Evolutionary conservation across 1,284 basidiomycete species (phyloP), one percentile per base, ranked within the genome.

Genomic region (Cryptococcus depauperatus): DNA sequence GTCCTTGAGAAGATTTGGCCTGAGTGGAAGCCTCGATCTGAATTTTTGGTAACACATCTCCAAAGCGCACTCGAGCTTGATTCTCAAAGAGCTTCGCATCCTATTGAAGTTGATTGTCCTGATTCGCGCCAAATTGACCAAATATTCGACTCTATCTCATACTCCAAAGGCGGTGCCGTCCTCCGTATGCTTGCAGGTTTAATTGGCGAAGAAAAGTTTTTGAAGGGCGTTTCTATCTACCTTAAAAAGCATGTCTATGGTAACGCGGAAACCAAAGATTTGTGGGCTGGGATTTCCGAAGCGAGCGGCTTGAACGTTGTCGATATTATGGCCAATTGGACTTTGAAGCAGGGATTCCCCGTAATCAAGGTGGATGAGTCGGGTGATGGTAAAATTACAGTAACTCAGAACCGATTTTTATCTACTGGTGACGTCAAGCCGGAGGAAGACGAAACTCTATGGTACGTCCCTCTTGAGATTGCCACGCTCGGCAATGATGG

Each of bases 391-490:
- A 69, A 68, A 55, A 82, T 92, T 55, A 74, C 73, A 47, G 75
- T 92, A 39, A 82, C 83, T 34, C 93, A 98, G 72, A 89, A 95
- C 69, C 81, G 93, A 22, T 97, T 96, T 78, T 74, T 97, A 40
- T 84, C 87, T 60, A 87, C 83, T 3, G 91, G 90, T 4, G 79
- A 78, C 52, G 81, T 81, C 13, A 77, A 79, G 50, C 77, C 80
- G 1, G 80, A 89, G 62, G 86, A 97, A 56, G 92, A 97, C 64
- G 76, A 89, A 71, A 95, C 89, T 2, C 76, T 90, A 51, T 97
- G 93, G 92, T 70, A 63, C 47, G 64, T 96, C 32, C 93, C 93
- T 10, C 75, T 97, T 50, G 79, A 79, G 61, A 70, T 96, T 51
- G 74, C 87, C 56, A 83, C 83, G 3, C 71, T 80, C 32, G 77